Conservation (phyloP, 768 basidiomycete genomes). For the Cantharellus anzutake region DNA sequence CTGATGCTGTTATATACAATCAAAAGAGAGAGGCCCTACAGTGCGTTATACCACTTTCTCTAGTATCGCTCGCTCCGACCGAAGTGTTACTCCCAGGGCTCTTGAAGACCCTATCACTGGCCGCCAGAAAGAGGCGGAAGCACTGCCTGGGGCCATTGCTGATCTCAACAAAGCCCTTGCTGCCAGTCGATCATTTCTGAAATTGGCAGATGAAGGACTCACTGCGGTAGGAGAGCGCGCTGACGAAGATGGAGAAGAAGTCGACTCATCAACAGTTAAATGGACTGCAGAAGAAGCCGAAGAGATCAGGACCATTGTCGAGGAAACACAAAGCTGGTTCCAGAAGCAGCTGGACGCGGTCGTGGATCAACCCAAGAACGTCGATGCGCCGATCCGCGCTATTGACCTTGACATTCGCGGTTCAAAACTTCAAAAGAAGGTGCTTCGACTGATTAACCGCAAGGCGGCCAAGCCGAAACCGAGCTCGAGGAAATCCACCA, state of each 20-base stretch:
- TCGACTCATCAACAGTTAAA: constrained; percentile 37
- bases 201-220: constrained; percentile 35
- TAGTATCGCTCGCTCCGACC: neutral
- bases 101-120: constrained; percentile 68
- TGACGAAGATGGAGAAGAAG: constrained; percentile 30
- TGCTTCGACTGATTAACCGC: constrained; percentile 12
- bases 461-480: constrained; percentile 5
- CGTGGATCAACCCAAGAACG: constrained; percentile 46
- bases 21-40: constrained; percentile 65
- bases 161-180: constrained; percentile 62
- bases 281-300: constrained; percentile 82
- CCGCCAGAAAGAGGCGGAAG: constrained; percentile 77
- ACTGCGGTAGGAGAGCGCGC: neutral
- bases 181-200: constrained; percentile 45
- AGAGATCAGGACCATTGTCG: constrained; percentile 51
- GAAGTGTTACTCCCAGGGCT: constrained; percentile 23
- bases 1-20: constrained; percentile 54
- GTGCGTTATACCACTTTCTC: constrained; percentile 30
- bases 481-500: constrained; percentile 2
- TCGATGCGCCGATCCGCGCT: constrained; percentile 74
- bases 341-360: constrained; percentile 67
- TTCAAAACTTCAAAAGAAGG: constrained; percentile 56
- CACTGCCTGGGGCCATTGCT: constrained; percentile 67
- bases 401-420: constrained; percentile 72
- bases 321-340: constrained; percentile 73